Evolutionary conservation across 176 grass and related monocot genomes (phyloP).

Genomic region (Triticum turgidum): DNA sequence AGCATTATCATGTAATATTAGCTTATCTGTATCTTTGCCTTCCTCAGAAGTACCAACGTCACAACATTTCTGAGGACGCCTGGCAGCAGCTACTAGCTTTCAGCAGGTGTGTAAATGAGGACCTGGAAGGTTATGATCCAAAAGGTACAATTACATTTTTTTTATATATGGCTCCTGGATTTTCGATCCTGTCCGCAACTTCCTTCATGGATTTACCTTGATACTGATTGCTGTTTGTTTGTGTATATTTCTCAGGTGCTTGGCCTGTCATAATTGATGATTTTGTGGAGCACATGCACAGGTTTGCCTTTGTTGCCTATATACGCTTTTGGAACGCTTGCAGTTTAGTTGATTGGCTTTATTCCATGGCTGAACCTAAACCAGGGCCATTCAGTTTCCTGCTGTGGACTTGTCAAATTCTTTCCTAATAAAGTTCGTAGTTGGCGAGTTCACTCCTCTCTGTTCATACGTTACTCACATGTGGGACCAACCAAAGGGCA

Average conservation of each 20-base stretch:
- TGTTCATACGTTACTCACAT: neutral
- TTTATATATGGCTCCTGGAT: slow-evolving; percentile 4
- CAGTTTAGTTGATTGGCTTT: slow-evolving; percentile 11
- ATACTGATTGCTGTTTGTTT: slow-evolving; percentile 9
- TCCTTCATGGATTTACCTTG: slow-evolving; percentile 15
- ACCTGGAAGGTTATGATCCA: slow-evolving; percentile 93
- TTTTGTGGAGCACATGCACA: slow-evolving; percentile 97
- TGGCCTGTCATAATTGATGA: slow-evolving; percentile 98
- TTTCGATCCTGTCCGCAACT: slow-evolving; percentile 20
- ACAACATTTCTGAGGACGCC: slow-evolving; percentile 91
- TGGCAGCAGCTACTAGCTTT: slow-evolving; percentile 96
- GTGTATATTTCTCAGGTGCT: slow-evolving; percentile 61
- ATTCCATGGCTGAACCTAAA: slow-evolving; percentile 9
- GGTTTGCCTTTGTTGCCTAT: slow-evolving; percentile 43
- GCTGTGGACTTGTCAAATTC: neutral
- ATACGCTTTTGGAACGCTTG: slow-evolving; percentile 8
- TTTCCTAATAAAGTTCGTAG: neutral
- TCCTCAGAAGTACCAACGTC: slow-evolving; percentile 75
- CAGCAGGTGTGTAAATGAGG: slow-evolving; percentile 82
- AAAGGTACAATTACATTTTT: slow-evolving; percentile 52
- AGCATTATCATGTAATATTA: slow-evolving; percentile 17
- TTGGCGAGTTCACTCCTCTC: neutral
- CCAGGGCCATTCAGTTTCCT: neutral
- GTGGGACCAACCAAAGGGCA: neutral
- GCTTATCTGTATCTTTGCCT: slow-evolving; percentile 25